Evolutionary conservation across 305 asterid genomes (phyloP).

Genomic region (Caryopteris hybrid): DNA sequence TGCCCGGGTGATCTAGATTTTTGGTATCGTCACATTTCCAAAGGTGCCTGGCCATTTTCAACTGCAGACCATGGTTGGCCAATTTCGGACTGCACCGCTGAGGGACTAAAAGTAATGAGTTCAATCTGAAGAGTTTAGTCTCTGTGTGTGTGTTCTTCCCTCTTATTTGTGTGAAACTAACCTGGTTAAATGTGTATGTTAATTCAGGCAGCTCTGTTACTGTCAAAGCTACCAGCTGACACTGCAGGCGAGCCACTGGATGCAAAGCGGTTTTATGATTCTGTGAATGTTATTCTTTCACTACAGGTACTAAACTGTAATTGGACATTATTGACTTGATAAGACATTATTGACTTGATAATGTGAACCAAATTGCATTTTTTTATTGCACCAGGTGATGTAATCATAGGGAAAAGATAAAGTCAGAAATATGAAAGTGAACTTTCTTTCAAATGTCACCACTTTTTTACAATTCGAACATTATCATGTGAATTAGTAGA

Average conservation of each 20-base stretch:
- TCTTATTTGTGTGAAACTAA: background rate
- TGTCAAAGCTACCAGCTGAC: slow-evolving; percentile 62
- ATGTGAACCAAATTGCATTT: too few species aligned
- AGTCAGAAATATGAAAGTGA: background rate
- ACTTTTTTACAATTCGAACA: background rate
- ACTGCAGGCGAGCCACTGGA: slow-evolving; percentile 67
- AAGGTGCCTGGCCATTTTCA: slow-evolving; percentile 99
- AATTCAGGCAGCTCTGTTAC: slow-evolving; percentile 55
- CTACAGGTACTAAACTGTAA: slow-evolving; percentile 53
- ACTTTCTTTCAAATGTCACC: background rate
- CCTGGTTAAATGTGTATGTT: slow-evolving; percentile 14
- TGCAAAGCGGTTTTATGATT: slow-evolving; percentile 54
- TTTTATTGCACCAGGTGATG: background rate
- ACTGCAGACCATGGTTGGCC: slow-evolving; percentile 98
- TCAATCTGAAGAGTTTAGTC: slow-evolving; percentile 6
- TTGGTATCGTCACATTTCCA: slow-evolving; percentile 92
- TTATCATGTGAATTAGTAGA: slow-evolving; percentile 6
- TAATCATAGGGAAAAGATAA: background rate
- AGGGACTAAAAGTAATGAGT: slow-evolving; percentile 67
- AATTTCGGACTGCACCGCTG: slow-evolving; percentile 96
- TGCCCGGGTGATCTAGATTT: slow-evolving; percentile 68
- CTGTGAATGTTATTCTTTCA: slow-evolving; percentile 81
- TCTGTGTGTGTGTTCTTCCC: background rate
- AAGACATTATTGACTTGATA: too few species aligned
- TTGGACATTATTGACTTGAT: background rate